A percentile compares a stretch with the other conserved stretches of the same genome.
Conservation (phyloP, 106 monocot species). For the Cymbidium sinense region DNA sequence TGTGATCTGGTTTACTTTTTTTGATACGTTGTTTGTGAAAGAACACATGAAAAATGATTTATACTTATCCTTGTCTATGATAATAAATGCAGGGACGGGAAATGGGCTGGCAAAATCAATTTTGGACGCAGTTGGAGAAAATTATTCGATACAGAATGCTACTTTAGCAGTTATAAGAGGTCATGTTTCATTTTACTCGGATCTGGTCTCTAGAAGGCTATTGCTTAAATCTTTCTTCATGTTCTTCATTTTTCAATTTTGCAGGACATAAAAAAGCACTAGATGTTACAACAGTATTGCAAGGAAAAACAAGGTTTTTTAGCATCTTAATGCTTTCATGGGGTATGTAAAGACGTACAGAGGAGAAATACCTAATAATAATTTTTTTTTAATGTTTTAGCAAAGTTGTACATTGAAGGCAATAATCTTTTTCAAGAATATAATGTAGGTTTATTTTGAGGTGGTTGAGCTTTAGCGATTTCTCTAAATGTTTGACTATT, state of each 20-base stretch:
- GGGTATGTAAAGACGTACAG: slow-evolving; percentile 43
- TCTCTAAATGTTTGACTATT: background rate
- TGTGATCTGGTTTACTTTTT: background rate
- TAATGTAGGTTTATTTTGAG: background rate
- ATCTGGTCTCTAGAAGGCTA: background rate
- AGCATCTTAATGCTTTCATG: slow-evolving; percentile 90
- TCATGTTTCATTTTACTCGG: slow-evolving; percentile 12
- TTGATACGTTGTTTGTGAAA: background rate
- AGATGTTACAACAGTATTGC: slow-evolving; percentile 77
- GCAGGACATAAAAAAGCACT: slow-evolving; percentile 61
- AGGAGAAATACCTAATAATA: slow-evolving; percentile 3
- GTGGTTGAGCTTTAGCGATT: background rate
- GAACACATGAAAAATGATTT: background rate
- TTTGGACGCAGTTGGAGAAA: slow-evolving; percentile 45
- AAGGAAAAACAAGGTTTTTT: slow-evolving; percentile 73
- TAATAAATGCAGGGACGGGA: slow-evolving; percentile 57
- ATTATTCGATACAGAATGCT: slow-evolving; percentile 53
- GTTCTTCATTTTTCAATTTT: background rate
- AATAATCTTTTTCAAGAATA: background rate
- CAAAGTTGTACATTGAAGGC: background rate
- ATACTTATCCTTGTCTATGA: background rate
- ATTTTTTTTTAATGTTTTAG: background rate
- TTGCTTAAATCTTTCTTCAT: background rate
- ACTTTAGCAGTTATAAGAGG: slow-evolving; percentile 77
- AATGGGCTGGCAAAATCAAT: slow-evolving; percentile 95